Evolutionary conservation across 345 rosid species (phyloP), one percentile per base, ranked within the genome.

Genomic region (Garcia nutans): DNA sequence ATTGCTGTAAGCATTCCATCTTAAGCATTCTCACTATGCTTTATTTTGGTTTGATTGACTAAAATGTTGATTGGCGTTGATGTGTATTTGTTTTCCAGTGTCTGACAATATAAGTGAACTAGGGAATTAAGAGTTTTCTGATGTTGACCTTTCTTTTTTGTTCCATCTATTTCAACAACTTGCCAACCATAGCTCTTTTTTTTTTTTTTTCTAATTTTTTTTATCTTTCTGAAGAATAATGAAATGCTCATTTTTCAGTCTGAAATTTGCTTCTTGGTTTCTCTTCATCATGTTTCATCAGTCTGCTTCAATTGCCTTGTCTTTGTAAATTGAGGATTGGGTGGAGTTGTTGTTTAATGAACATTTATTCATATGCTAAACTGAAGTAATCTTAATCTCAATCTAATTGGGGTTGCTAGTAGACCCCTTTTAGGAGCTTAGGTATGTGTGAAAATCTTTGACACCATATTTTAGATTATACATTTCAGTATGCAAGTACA

Each of bases 1-100:
- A 87, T 87, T 81, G 87, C 97, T 24, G 99, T 96, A 85, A 87
- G 90, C 77, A 77, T 83, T 67, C 68, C 33, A 42, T 55, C 63
- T 77, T 75, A 57, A 62, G 75, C 71, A 10, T 45, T 9, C n/a
- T 45, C 1, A 1, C 31, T 68, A 54, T 70, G 23, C 62, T 37
- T 41, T 55, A 5, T 23, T 69, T 73, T 73, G 20, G 55, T 62
- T 28, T 52, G 17, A 49, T 65, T 44, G 10, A 31, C 11, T 22
- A 44, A 28, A 28, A 49, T 49, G 16, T 49, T 49, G 15, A 49
- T 49, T 15, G 49, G 16, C 44, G 54, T 24, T 0, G 1, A 37
- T 55, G 10, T 8, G 26, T 68, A 41, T 71, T 23, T 47, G 20
- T 22, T 17, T 16, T 16, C 16, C 9, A 8, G 49, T 23, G 5